Conservation (phyloP, 2,329 filamentous ascomycete species). For the Phialophora macrospora region DNA sequence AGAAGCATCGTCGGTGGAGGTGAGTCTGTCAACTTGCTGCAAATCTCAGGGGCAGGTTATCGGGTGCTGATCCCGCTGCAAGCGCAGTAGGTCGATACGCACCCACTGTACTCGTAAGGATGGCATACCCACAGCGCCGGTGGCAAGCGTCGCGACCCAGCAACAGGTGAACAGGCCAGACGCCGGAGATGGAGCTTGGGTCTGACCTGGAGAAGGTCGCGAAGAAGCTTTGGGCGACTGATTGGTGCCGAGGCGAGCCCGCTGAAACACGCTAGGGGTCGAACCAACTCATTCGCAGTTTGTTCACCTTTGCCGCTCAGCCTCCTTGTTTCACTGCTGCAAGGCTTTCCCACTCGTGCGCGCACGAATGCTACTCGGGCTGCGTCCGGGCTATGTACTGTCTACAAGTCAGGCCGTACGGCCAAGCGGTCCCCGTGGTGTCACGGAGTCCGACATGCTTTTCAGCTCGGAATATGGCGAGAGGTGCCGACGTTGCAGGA, state of each 20-base stretch:
- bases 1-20: slow-evolving; percentile 5
- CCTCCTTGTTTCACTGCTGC: slow-evolving; percentile 34
- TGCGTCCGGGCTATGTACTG: too few species aligned
- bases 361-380: neutral
- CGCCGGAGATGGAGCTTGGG: slow-evolving; percentile 19
- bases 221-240: slow-evolving; percentile 21
- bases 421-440: neutral
- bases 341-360: slow-evolving; percentile 26
- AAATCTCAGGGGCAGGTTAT: slow-evolving; percentile 16
- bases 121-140: slow-evolving; percentile 21
- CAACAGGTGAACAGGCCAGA: slow-evolving; percentile 23
- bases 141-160: slow-evolving; percentile 8
- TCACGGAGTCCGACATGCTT: neutral
- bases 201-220: slow-evolving; percentile 9
- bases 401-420: neutral
- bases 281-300: slow-evolving; percentile 10
- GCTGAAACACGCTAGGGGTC: slow-evolving; percentile 34
- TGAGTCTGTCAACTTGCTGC: slow-evolving; percentile 15
- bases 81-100: slow-evolving; percentile 9
- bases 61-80: slow-evolving; percentile 14
- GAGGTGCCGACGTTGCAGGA: neutral
- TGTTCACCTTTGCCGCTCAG: slow-evolving; percentile 26
- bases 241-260: slow-evolving; percentile 27
- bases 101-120: slow-evolving; percentile 1
- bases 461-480: neutral